A percentile compares a stretch with the other conserved stretches of the same genome.
Evolutionary conservation across 805 yeast species (phyloP).

Genomic region (Candida broadrunensis): DNA sequence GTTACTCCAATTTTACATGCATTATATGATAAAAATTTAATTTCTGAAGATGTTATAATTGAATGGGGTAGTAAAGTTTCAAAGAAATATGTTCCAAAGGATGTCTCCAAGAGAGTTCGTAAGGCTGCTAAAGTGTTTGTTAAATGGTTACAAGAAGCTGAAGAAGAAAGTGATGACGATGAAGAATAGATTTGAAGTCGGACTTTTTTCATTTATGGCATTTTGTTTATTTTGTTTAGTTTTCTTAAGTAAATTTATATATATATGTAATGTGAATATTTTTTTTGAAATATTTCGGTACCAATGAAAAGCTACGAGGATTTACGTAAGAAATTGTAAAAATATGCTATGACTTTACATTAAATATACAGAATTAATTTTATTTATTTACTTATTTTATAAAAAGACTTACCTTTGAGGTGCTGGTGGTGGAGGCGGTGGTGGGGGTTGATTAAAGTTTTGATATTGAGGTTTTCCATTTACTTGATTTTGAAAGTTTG

Average conservation of each 20-base stretch:
- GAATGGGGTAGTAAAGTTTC: slow-evolving; percentile 91
- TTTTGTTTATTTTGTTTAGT: not conserved
- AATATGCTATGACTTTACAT: not conserved
- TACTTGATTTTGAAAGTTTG: slow-evolving; percentile 1
- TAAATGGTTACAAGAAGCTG: slow-evolving; percentile 94
- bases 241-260: not conserved
- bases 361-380: not conserved
- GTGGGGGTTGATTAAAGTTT: slow-evolving; percentile 7
- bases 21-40: slow-evolving; percentile 78
- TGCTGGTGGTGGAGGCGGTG: slow-evolving; percentile 18
- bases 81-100: slow-evolving; percentile 91
- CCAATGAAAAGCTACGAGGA: too few species aligned
- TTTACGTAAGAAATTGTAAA: too few species aligned
- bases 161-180: slow-evolving; percentile 55
- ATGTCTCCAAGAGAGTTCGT: slow-evolving; percentile 87
- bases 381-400: not conserved
- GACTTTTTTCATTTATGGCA: not conserved
- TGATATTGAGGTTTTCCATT: slow-evolving; percentile 5
- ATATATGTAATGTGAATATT: not conserved
- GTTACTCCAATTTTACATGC: slow-evolving; percentile 81
- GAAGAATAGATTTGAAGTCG: not conserved
- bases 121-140: slow-evolving; percentile 95
- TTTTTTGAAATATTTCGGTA: too few species aligned
- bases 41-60: slow-evolving; percentile 76
- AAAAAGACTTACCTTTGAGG: slow-evolving; percentile 5